Conservation (phyloP, 164 flowering plant species). For the Magnolia officinalis region DNA sequence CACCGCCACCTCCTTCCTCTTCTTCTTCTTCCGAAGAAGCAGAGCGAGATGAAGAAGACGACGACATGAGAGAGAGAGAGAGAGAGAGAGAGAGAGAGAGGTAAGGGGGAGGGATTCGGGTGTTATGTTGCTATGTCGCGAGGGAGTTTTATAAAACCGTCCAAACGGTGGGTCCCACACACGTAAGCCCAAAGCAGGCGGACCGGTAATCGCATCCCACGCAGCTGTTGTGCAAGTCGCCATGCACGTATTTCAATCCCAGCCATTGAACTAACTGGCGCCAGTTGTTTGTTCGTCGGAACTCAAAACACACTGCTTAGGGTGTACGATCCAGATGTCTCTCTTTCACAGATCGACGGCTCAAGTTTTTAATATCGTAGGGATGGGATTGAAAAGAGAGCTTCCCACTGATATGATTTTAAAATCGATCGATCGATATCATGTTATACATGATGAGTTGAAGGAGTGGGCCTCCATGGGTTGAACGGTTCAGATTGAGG, state of each 20-base stretch:
- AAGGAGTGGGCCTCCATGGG: too few relatives aligned
- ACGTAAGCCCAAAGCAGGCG: not conserved
- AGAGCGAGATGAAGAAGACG: slow-evolving; percentile 36
- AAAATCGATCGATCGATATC: too few relatives aligned
- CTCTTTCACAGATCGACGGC: not conserved
- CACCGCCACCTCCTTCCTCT: not conserved
- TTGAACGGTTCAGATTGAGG: too few relatives aligned
- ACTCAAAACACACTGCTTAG: not conserved
- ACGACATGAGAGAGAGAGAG: not conserved
- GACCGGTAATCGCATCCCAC: not conserved
- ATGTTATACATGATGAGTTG: too few relatives aligned
- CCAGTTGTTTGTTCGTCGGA: not conserved
- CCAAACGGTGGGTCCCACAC: not conserved
- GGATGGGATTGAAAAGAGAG: too few relatives aligned
- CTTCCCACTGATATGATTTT: too few relatives aligned
- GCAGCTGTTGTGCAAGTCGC: not conserved
- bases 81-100: not conserved
- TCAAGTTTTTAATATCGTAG: too few relatives aligned
- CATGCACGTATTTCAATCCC: not conserved
- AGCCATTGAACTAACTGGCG: not conserved
- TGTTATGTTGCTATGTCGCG: not conserved
- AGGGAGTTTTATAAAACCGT: not conserved
- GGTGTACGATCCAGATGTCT: not conserved
- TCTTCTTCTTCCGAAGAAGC: slow-evolving; percentile 7
- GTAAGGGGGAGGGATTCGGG: not conserved